A percentile compares a stretch with the other conserved stretches of the same genome.
These are phyloP conservation scores for Tetrapisispora iriomotensis DNA, from an alignment of 805 yeast species.

Conservation along the genomic window DNA sequence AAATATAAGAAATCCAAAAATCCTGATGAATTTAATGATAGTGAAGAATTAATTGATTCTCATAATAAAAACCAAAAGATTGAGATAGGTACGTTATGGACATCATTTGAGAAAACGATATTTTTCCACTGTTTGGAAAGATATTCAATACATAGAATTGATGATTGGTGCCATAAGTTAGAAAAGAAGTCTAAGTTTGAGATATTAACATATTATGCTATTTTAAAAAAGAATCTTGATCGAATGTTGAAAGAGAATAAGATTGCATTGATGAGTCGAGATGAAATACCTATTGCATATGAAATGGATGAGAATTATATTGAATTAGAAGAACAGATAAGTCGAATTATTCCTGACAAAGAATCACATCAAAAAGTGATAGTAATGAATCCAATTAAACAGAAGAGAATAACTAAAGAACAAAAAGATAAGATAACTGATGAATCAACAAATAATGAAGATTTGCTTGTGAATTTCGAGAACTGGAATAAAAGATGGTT, in stretches of 20 bases:
- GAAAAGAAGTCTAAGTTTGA: slow-evolving; percentile 22
- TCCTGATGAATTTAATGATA: slow-evolving; percentile 3
- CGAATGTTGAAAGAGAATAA: slow-evolving; percentile 9
- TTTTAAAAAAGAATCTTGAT: slow-evolving; percentile 14
- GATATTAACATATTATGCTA: slow-evolving; percentile 19
- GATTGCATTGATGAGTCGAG: slow-evolving; percentile 12
- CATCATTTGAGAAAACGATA: slow-evolving; percentile 19
- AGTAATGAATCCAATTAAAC: background rate
- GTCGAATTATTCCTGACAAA: slow-evolving; percentile 9
- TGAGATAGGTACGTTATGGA: slow-evolving; percentile 23
- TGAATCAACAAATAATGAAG: background rate
- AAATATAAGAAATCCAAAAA: background rate
- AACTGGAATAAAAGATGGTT: slow-evolving; percentile 26
- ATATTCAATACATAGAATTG: slow-evolving; percentile 25
- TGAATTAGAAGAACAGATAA: slow-evolving; percentile 20
- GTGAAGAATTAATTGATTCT: slow-evolving; percentile 6
- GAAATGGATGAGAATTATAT: slow-evolving; percentile 24
- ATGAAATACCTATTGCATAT: slow-evolving; percentile 27
- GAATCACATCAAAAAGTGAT: background rate
- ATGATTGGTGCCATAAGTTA: slow-evolving; percentile 19
- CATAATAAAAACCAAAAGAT: slow-evolving; percentile 6
- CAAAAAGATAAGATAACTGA: background rate
- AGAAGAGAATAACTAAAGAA: background rate
- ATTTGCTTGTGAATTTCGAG: slow-evolving; percentile 4
- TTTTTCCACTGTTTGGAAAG: slow-evolving; percentile 24